A percentile compares a stretch with the other conserved stretches of the same genome.
Conservation (phyloP, 2,329 filamentous ascomycete species). For the Fusarium marasasianum region DNA sequence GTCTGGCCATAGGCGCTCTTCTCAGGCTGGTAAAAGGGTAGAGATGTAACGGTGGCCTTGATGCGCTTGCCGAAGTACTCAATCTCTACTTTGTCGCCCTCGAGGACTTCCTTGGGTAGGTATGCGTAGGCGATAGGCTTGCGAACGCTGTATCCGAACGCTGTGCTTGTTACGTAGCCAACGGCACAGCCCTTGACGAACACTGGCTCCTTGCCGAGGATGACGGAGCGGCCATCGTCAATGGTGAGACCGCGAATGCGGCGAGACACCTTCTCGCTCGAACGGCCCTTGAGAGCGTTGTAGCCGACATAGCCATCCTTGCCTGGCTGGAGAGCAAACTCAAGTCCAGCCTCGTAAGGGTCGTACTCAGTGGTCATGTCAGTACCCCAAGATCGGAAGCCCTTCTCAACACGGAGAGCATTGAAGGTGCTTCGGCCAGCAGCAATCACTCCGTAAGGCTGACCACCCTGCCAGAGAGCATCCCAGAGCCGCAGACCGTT, state of each 20-base stretch:
- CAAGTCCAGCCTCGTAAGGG: slow-evolving; percentile 67
- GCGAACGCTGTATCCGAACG: slow-evolving; percentile 67
- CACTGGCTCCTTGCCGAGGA: slow-evolving; percentile 71
- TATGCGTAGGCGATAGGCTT: slow-evolving; percentile 69
- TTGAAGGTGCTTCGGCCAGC: slow-evolving; percentile 68
- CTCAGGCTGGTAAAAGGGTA: slow-evolving; percentile 49
- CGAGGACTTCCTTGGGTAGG: slow-evolving; percentile 57
- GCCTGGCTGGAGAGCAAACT: slow-evolving; percentile 56
- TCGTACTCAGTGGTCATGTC: slow-evolving; percentile 71
- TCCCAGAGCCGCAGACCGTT: slow-evolving; percentile 69
- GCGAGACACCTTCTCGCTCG: slow-evolving; percentile 47
- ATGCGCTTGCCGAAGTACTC: slow-evolving; percentile 69
- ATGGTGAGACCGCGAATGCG: slow-evolving; percentile 61
- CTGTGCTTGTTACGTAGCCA: slow-evolving; percentile 69
- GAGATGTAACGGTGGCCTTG: slow-evolving; percentile 61
- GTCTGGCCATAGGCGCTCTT: slow-evolving; percentile 26
- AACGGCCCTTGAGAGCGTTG: slow-evolving; percentile 55
- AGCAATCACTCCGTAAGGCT: slow-evolving; percentile 64
- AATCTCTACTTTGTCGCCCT: slow-evolving; percentile 64
- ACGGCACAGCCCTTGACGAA: slow-evolving; percentile 56
- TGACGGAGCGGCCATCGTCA: slow-evolving; percentile 64
- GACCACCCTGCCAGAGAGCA: slow-evolving; percentile 62
- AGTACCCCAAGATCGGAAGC: slow-evolving; percentile 64
- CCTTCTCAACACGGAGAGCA: slow-evolving; percentile 67
- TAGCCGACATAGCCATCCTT: slow-evolving; percentile 64